Percentiles rank a stretch among this genome's conserved stretches.
These are phyloP conservation scores for Hansfordia pulvinata DNA, from an alignment of 2,329 filamentous ascomycete species.

Conservation along the genomic window DNA sequence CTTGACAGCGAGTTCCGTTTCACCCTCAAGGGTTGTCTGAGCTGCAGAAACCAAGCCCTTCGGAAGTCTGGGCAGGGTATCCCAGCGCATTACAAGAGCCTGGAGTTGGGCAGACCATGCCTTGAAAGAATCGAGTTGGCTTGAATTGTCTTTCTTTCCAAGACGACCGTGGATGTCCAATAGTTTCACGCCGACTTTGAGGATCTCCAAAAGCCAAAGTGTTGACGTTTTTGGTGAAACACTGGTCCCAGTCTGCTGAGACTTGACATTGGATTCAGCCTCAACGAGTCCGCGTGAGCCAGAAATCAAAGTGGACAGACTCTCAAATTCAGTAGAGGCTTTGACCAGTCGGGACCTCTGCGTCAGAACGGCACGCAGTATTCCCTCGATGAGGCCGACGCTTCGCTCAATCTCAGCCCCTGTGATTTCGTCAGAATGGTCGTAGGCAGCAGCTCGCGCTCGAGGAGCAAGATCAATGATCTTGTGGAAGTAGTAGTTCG, in stretches of 20 bases:
- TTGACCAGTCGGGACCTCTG: too few species aligned
- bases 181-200: conserved; percentile 47
- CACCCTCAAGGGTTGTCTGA: conserved; percentile 18
- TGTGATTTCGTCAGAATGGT: conserved; percentile 77
- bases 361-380: conserved; percentile 51
- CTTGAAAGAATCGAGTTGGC: conserved; percentile 29
- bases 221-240: too few species aligned
- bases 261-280: conserved; percentile 18
- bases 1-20: conserved; percentile 22
- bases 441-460: conserved; percentile 51
- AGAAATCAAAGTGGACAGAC: too few species aligned
- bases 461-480: conserved; percentile 59
- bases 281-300: too few species aligned
- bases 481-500: conserved; percentile 71
- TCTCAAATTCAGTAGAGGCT: too few species aligned
- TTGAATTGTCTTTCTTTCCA: conserved; percentile 33
- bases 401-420: conserved; percentile 67
- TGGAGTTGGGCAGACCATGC: conserved; percentile 35
- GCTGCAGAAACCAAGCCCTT: conserved; percentile 29
- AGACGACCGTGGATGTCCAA: conserved; percentile 55
- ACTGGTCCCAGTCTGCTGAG: too few species aligned
- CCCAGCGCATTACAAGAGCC: conserved; percentile 24
- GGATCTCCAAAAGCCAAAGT: conserved; percentile 60
- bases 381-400: conserved; percentile 74
- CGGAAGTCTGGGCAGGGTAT: conserved; percentile 34